Evolutionary conservation across 23 red algal species (phyloP).

Genomic region (Chondrus crispus): DNA sequence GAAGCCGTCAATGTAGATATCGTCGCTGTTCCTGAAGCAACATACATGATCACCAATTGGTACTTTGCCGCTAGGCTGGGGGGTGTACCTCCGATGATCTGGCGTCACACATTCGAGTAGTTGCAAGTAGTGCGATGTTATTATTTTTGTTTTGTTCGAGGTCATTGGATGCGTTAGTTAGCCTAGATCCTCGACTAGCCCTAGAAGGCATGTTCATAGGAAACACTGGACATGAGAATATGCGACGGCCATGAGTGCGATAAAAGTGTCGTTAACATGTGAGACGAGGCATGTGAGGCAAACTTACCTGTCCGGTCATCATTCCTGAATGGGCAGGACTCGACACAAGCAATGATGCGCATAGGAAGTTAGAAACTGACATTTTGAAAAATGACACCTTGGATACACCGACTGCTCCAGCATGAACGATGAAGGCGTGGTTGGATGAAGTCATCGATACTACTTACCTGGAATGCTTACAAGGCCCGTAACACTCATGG

Average conservation of each 20-base stretch:
- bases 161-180: background rate
- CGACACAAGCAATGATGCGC: background rate
- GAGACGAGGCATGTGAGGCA: background rate
- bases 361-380: background rate
- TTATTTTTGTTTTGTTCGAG: background rate
- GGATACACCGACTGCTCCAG: background rate
- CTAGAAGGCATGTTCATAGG: too few relatives aligned
- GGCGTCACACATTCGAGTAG: too few relatives aligned
- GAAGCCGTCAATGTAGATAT: slow-evolving; percentile 31
- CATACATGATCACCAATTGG: slow-evolving; percentile 45
- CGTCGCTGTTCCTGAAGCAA: slow-evolving; percentile 27
- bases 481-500: slow-evolving; percentile 74
- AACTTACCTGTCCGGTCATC: slow-evolving; percentile 57
- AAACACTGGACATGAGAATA: background rate
- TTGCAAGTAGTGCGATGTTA: background rate
- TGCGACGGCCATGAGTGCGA: background rate
- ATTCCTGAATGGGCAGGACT: slow-evolving; percentile 11
- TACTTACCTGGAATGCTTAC: slow-evolving; percentile 88
- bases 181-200: too few relatives aligned
- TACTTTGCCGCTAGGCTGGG: slow-evolving; percentile 52
- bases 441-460: slow-evolving; percentile 58
- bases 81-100: slow-evolving; percentile 41
- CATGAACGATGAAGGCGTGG: background rate
- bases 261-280: background rate
- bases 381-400: background rate